Evolutionary conservation across 2,329 filamentous ascomycete genomes (phyloP).

Genomic region (Talaromyces sp.): DNA sequence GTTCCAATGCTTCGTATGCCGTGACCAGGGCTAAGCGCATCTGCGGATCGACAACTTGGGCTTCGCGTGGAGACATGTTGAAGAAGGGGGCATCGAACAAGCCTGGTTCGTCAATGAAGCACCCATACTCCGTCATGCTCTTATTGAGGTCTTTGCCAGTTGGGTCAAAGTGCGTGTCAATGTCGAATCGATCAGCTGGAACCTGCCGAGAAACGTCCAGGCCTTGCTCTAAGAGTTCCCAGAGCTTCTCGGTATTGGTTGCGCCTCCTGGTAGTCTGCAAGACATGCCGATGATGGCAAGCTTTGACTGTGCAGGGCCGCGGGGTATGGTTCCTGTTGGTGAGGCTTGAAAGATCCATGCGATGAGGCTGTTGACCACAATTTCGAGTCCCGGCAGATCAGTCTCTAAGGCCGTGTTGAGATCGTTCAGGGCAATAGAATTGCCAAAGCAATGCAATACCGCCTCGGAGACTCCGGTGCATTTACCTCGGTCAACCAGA

Average conservation of each 20-base stretch:
- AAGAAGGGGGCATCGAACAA: constrained; percentile 80
- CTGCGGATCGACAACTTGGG: constrained; percentile 72
- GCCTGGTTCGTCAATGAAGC: constrained; percentile 68
- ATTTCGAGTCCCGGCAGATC: background rate
- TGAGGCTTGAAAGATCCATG: constrained; percentile 15
- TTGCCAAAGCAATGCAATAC: constrained; percentile 23
- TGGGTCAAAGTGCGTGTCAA: constrained; percentile 61
- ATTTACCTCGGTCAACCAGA: constrained; percentile 15
- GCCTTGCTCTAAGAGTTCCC: constrained; percentile 30
- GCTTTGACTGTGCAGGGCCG: constrained; percentile 19
- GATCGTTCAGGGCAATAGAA: constrained; percentile 23
- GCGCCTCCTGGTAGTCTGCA: constrained; percentile 69
- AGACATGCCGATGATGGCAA: constrained; percentile 78
- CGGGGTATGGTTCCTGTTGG: constrained; percentile 1
- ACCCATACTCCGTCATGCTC: constrained; percentile 66
- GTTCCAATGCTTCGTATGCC: constrained; percentile 77
- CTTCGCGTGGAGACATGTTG: constrained; percentile 80
- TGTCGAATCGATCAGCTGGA: constrained; percentile 64
- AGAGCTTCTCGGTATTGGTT: constrained; percentile 24
- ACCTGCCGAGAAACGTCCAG: constrained; percentile 36
- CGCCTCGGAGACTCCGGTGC: constrained; percentile 12
- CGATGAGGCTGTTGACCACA: constrained; percentile 18
- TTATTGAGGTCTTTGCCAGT: constrained; percentile 67
- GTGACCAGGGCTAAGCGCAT: constrained; percentile 71
- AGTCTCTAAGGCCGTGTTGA: constrained; percentile 17